A percentile compares a stretch with the other conserved stretches of the same genome.
These are phyloP conservation scores for Syzygium aromaticum DNA, from an alignment of 345 rosid species.

Conservation along the genomic window DNA sequence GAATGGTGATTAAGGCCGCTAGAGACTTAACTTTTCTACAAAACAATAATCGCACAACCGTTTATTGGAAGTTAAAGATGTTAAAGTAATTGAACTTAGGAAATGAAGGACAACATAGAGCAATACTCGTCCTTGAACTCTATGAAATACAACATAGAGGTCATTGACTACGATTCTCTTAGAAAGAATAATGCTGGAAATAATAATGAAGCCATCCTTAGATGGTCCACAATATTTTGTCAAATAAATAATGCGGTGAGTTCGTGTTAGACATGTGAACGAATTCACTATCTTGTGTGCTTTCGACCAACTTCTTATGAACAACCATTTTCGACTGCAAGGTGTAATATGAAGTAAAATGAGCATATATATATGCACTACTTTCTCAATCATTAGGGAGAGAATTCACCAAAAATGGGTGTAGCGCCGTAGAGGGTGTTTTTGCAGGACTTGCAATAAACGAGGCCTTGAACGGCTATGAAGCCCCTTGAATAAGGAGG, in stretches of 20 bases:
- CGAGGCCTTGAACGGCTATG: slow-evolving; percentile 65
- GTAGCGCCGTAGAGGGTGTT: slow-evolving; percentile 47
- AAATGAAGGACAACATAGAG: background rate
- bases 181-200: background rate
- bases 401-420: slow-evolving; percentile 46
- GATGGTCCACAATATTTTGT: background rate
- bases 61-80: background rate
- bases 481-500: slow-evolving; percentile 27
- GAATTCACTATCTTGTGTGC: background rate
- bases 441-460: slow-evolving; percentile 77
- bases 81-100: background rate
- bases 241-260: background rate
- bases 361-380: background rate
- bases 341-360: background rate
- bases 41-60: background rate
- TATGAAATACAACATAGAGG: background rate
- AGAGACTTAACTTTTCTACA: background rate
- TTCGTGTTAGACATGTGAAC: background rate
- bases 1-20: background rate
- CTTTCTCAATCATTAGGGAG: background rate
- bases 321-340: background rate
- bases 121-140: background rate
- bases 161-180: background rate
- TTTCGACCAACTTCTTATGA: background rate
- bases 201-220: background rate